Evolutionary conservation across 1,284 basidiomycete genomes (phyloP), one percentile per base, ranked within the genome.

Genomic region (Neolentinus lepideus): DNA sequence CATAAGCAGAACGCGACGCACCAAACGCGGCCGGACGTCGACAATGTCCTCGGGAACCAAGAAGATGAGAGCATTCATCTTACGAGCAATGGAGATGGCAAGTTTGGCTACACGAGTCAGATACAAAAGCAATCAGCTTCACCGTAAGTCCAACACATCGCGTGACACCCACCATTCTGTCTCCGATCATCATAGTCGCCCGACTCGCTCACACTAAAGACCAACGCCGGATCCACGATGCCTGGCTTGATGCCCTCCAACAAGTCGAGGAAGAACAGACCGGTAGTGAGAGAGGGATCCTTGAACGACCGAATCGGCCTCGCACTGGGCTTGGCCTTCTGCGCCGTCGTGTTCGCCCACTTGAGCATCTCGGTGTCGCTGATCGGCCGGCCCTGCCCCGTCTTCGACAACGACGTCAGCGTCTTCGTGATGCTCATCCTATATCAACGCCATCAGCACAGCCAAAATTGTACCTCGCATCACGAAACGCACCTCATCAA

Each of bases 21-120:
- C 92, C 68, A 94, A 76, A 60, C 90, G 83, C 31, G 91, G 82
- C 54, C 92, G 83, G 58, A 94, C 80, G 68, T 94, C 92, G 35
- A 94, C 91, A 64, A 94, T 93, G 72, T 94, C 95, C 71, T 99
- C 97, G 1, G 96, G 94, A 0, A 99, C 97, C 58, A 99, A 76
- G 81, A 98, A 98, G 66, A 99, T 98, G 64, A 98, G 75, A 2
- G 94, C 93, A 55, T 94, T 93, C 84, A 97, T 85, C 83, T 99
- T 99, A 67, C 96, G 82, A 22, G 96, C 95, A 64, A 99, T 98
- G 3, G 93, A 96, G 65, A 99, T 99, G 16, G 94, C 97, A 59
- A 99, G 72, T 81, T 97, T 97, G 43, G 94, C 93, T 93, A 59
- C 21, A 56, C 27, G 53, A 36, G 24, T 38, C 9, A 4, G n/a